Base-by-base conservation (phyloP, 2,329 filamentous ascomycete species). In the Talaromyces islandicus region DNA sequence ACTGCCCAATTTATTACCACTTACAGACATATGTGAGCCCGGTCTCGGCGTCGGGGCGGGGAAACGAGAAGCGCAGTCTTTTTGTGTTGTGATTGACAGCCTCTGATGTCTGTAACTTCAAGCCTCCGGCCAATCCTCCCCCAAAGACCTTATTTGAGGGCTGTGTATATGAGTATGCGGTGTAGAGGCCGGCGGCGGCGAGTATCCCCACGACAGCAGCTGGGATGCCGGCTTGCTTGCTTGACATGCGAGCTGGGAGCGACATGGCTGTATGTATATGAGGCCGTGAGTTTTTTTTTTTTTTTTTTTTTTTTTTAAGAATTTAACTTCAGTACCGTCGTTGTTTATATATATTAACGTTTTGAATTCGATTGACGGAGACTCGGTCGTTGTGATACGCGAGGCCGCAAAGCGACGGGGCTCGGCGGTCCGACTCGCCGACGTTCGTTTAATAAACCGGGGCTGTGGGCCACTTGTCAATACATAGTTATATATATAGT, bases 31-130 rank as follows among this genome's bases (percentile, higher is more conserved):
- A 25, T 7, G 58, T 54, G 11, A 62, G 30, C 11, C 61, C 61
- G 32, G 54, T 60, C 29, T 58, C 51, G 48, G 52, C 58, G 1
- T 58, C 38, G 3, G 54, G 48, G 32, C 57, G 41, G 1, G 59
- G 61, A 43, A 62, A 62, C 7, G 50, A 29, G 11, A 62, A 62
- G 1, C 54, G 50, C 5, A 62, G 25, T 38, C 59, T 48, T 51
- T 62, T 62, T 9, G 61, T 62, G 24, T 62, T 58, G 25, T 62
- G 58, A 32, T 61, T 62, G 30, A 62, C 55, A 3, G 51, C 41
- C 35, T 62, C 54, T 41, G 54, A 50, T 12, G 38, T 12, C 32
- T 54, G 58, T n/a, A 60, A 27, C 10, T 54, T 60, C 9, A 60
- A 54, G 14, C 32, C 30, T 2, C 58, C 58, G 3, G 58, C 30